Evolutionary conservation across 2,329 filamentous ascomycete genomes (phyloP).

Genomic region (Cercospora canescens): DNA sequence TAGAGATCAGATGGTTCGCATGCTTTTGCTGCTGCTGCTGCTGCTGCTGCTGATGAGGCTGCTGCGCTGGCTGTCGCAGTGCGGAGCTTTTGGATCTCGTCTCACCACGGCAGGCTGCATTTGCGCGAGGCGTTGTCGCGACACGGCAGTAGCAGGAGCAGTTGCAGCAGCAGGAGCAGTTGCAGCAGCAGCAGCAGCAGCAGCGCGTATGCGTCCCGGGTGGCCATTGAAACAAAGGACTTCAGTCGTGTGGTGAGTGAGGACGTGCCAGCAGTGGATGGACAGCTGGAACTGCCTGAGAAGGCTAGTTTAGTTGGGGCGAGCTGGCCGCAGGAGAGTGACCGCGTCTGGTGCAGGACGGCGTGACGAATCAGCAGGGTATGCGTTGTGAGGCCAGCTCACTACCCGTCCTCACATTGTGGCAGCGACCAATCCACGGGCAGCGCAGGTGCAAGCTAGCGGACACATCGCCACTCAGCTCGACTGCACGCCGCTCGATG

Average conservation of each 20-base stretch:
- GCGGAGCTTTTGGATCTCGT: slow-evolving; percentile 2
- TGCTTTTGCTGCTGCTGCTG: slow-evolving; percentile 6
- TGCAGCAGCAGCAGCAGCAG: neutral
- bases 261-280: neutral
- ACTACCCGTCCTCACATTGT: slow-evolving; percentile 3
- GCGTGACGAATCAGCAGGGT: neutral
- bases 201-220: neutral
- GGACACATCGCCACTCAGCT: neutral
- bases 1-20: slow-evolving; percentile 2
- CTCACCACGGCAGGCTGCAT: neutral
- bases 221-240: neutral
- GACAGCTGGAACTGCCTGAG: slow-evolving; percentile 4
- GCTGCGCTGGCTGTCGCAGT: neutral
- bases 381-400: neutral
- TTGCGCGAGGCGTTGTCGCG: neutral
- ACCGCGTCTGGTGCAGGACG: neutral
- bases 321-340: slow-evolving; percentile 4
- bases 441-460: neutral
- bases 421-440: neutral
- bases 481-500: slow-evolving; percentile 1
- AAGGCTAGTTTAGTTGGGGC: neutral
- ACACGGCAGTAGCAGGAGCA: neutral
- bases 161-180: neutral
- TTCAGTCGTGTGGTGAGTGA: neutral
- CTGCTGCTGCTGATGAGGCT: neutral